phyloP scores from a whole-genome alignment of 495 filamentous ascomycete genomes.

The Stereocaulon alpinum region DNA sequence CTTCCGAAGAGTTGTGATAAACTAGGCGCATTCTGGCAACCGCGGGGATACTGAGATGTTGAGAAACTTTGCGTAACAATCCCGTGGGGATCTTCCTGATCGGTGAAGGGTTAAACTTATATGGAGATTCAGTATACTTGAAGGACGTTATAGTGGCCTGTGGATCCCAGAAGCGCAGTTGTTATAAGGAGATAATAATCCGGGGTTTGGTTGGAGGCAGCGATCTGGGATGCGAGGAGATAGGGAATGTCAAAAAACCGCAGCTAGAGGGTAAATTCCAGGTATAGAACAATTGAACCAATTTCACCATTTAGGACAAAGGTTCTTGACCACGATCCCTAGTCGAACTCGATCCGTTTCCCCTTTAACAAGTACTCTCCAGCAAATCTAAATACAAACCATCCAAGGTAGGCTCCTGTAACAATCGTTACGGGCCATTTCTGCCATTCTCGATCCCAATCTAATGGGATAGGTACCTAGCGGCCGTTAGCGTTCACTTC shows the following conservation, averaged over 20 bases:
- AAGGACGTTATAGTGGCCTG: too few relatives aligned
- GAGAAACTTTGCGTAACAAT: not conserved
- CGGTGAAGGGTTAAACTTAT: not conserved
- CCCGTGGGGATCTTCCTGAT: not conserved
- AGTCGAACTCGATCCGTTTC: constrained; percentile 50
- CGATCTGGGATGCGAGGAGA: too few relatives aligned
- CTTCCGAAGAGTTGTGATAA: not conserved
- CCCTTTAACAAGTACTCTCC: constrained; percentile 52
- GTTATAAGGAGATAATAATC: too few relatives aligned
- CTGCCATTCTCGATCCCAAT: constrained; percentile 96
- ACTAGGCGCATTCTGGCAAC: not conserved
- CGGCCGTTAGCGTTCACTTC: constrained; percentile 14
- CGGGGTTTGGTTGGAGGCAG: too few relatives aligned
- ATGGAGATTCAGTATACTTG: too few relatives aligned
- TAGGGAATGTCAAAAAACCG: too few relatives aligned
- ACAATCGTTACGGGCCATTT: constrained; percentile 90
- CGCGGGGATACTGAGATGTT: not conserved
- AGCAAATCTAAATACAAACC: constrained; percentile 47
- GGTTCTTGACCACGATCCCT: not conserved
- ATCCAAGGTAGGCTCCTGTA: constrained; percentile 59
- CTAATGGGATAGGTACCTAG: constrained; percentile 84
- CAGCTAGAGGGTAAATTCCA: too few relatives aligned
- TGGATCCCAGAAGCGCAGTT: too few relatives aligned
- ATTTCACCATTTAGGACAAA: too few relatives aligned
- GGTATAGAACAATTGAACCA: too few relatives aligned